These are phyloP conservation scores for Flueggea neowawraea DNA, from an alignment of 441 rosid species.

Conservation along the genomic window DNA sequence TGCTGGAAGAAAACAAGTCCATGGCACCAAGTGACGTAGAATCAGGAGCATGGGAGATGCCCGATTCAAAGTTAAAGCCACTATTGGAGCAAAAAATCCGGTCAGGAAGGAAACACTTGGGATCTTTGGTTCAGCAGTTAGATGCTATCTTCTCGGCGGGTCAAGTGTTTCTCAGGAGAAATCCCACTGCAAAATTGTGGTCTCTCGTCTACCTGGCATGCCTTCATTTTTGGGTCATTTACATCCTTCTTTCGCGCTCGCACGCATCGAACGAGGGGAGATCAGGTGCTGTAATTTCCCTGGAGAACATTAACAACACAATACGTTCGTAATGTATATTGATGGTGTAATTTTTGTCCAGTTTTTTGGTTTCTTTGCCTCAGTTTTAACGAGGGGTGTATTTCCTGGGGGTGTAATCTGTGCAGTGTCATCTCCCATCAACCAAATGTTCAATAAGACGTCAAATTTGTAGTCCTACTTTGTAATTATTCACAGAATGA, in stretches of 20 bases:
- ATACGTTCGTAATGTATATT: constrained; percentile 28
- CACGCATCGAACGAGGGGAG: constrained; percentile 35
- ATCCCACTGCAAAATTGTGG: constrained; percentile 77
- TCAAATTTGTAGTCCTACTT: constrained; percentile 1
- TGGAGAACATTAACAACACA: constrained; percentile 71
- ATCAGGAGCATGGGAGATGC: constrained; percentile 57
- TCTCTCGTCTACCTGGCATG: constrained; percentile 61
- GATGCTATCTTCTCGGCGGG: constrained; percentile 81
- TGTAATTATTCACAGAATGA: constrained; percentile 14
- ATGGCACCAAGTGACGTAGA: constrained; percentile 52
- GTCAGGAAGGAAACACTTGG: constrained; percentile 72
- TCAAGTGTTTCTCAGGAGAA: constrained; percentile 65
- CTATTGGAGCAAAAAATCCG: constrained; percentile 57
- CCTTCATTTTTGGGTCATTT: constrained; percentile 97
- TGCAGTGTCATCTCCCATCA: constrained; percentile 14
- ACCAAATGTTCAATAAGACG: background rate
- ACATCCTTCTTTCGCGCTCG: constrained; percentile 61
- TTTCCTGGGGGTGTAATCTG: constrained; percentile 9
- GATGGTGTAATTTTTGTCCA: background rate
- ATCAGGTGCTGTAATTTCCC: constrained; percentile 81
- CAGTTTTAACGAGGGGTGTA: constrained; percentile 18
- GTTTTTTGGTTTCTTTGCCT: constrained; percentile 17
- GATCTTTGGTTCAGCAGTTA: constrained; percentile 63
- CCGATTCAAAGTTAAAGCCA: constrained; percentile 53
- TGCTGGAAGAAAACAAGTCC: constrained; percentile 72